These are phyloP conservation scores for Cucurbitaria berberidis DNA, from an alignment of 2,329 filamentous ascomycete species.

Conservation along the genomic window DNA sequence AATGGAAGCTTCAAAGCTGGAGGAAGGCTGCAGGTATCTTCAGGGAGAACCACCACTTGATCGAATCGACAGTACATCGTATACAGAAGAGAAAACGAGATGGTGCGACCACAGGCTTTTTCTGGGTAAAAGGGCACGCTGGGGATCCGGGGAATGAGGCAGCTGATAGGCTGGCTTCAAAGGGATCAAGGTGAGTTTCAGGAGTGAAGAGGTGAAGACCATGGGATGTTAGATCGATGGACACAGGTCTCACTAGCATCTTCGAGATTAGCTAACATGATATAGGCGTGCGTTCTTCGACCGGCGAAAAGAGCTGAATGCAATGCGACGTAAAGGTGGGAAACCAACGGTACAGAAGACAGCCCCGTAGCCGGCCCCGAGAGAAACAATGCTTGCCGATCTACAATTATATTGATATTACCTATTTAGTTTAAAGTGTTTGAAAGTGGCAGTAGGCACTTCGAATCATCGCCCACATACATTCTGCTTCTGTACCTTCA, in stretches of 20 bases:
- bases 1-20: not conserved
- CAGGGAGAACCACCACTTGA: not conserved
- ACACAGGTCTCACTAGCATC: too few species aligned
- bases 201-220: not conserved
- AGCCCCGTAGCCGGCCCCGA: not conserved
- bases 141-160: slow-evolving; percentile 74
- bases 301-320: too few species aligned
- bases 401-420: too few species aligned
- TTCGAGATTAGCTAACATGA: not conserved
- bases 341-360: too few species aligned
- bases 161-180: slow-evolving; percentile 78
- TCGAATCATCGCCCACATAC: too few species aligned
- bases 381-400: too few species aligned
- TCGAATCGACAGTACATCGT: not conserved
- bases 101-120: slow-evolving; percentile 67
- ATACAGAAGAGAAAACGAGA: slow-evolving; percentile 56
- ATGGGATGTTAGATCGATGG: not conserved
- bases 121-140: slow-evolving; percentile 87
- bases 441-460: too few species aligned
- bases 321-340: too few species aligned
- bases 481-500: too few species aligned
- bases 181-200: slow-evolving; percentile 58
- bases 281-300: too few species aligned
- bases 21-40: not conserved
- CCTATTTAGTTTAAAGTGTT: too few species aligned